Percentiles rank a stretch among this genome's conserved stretches.
phyloP scores from a whole-genome alignment of 768 basidiomycete genomes.

The Tricholoma matsutake region DNA sequence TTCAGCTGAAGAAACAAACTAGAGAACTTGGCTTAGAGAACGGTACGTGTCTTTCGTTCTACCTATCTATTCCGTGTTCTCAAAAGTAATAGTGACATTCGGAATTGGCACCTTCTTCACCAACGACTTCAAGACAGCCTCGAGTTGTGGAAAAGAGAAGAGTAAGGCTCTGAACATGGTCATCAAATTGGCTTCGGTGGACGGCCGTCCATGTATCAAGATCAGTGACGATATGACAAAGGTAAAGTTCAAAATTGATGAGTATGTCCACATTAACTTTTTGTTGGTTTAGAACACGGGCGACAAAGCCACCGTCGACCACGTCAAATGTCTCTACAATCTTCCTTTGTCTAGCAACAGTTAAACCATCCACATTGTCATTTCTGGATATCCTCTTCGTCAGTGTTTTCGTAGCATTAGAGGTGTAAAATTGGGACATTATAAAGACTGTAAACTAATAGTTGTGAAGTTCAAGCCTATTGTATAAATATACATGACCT shows the following conservation, averaged over 20 bases:
- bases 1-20: conserved; percentile 68
- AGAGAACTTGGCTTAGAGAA: conserved; percentile 66
- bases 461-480: background rate
- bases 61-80: conserved; percentile 1
- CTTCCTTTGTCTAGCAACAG: conserved; percentile 18
- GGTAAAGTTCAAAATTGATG: conserved; percentile 29
- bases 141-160: conserved; percentile 43
- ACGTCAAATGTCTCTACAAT: conserved; percentile 54
- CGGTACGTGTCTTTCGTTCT: conserved; percentile 34
- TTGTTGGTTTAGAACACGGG: conserved; percentile 59
- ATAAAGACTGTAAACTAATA: background rate
- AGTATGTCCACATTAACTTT: background rate
- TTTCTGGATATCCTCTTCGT: background rate
- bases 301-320: conserved; percentile 50
- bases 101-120: conserved; percentile 93
- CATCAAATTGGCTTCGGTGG: conserved; percentile 81
- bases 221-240: conserved; percentile 91
- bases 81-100: conserved; percentile 59
- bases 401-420: background rate
- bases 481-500: background rate
- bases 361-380: background rate
- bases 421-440: background rate
- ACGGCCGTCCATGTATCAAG: conserved; percentile 80
- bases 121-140: conserved; percentile 72
- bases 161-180: conserved; percentile 92